phyloP scores from a whole-genome alignment of 352 stramenopile species.

The Thalassiosira mediterranea region DNA sequence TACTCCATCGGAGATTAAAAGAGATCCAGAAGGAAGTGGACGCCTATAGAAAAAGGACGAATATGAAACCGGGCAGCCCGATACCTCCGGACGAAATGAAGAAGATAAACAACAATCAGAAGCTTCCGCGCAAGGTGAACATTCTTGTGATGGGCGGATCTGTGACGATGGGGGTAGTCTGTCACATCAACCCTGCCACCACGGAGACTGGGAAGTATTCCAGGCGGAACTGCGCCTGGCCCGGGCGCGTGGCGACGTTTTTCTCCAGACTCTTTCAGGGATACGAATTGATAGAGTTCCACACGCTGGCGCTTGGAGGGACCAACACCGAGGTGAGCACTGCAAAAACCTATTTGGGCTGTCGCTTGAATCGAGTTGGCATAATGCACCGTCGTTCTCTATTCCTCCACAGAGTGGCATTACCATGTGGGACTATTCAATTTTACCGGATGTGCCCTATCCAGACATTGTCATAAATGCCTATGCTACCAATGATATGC shows the following conservation, averaged over 20 bases:
- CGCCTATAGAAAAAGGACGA: constrained; percentile 10
- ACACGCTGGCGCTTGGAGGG: constrained; percentile 65
- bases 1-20: constrained; percentile 34
- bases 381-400: too few species aligned
- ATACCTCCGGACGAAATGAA: constrained; percentile 24
- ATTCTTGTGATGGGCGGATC: constrained; percentile 77
- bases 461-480: constrained; percentile 78
- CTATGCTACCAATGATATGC: constrained; percentile 83
- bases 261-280: constrained; percentile 44
- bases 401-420: too few species aligned
- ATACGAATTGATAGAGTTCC: constrained; percentile 51
- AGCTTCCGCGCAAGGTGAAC: constrained; percentile 56
- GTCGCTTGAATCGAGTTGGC: too few species aligned
- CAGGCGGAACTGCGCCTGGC: constrained; percentile 58
- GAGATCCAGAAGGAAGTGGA: constrained; percentile 33
- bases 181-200: constrained; percentile 56
- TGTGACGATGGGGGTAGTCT: constrained; percentile 68
- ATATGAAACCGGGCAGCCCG: background rate
- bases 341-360: too few species aligned
- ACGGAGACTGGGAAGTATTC: constrained; percentile 35
- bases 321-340: constrained; percentile 75
- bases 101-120: constrained; percentile 34
- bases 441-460: constrained; percentile 64
- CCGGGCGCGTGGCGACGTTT: constrained; percentile 56
- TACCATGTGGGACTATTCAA: constrained; percentile 74